phyloP scores from a whole-genome alignment of 345 rosid species.

The Eucalyptus caleyi region DNA sequence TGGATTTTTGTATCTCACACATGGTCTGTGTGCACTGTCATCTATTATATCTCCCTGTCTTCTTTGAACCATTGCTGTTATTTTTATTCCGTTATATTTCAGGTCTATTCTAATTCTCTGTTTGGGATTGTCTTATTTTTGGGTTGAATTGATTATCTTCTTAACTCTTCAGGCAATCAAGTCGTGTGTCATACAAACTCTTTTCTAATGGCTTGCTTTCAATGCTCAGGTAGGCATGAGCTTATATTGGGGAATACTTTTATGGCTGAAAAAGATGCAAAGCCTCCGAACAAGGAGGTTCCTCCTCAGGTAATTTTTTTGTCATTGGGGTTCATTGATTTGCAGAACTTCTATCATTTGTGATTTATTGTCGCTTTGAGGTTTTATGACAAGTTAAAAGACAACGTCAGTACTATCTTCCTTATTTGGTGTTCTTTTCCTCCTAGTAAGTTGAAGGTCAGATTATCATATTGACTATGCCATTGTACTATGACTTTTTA shows the following conservation, averaged over 20 bases:
- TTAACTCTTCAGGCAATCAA: background rate
- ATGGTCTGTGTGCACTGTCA: background rate
- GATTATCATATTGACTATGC: background rate
- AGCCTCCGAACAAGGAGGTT: slow-evolving; percentile 63
- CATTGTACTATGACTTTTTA: background rate
- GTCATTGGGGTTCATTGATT: background rate
- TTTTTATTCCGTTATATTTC: background rate
- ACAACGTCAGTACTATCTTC: background rate
- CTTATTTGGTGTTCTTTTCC: background rate
- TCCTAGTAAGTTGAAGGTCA: background rate
- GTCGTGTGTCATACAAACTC: background rate
- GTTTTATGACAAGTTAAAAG: background rate
- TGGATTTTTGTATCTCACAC: background rate
- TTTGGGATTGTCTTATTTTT: background rate
- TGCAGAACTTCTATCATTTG: background rate
- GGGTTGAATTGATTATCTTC: background rate
- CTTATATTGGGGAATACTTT: slow-evolving; percentile 80
- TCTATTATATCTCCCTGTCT: background rate
- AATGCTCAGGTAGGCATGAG: slow-evolving; percentile 71
- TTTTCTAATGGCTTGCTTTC: background rate
- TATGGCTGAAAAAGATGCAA: slow-evolving; percentile 29
- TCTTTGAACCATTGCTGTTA: background rate
- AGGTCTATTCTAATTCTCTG: background rate
- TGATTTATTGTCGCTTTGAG: background rate
- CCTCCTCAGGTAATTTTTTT: slow-evolving; percentile 55